Percentiles rank a stretch among this genome's conserved stretches.
phyloP scores from a whole-genome alignment of 2,329 filamentous ascomycete species.

The Fusarium sp. region DNA sequence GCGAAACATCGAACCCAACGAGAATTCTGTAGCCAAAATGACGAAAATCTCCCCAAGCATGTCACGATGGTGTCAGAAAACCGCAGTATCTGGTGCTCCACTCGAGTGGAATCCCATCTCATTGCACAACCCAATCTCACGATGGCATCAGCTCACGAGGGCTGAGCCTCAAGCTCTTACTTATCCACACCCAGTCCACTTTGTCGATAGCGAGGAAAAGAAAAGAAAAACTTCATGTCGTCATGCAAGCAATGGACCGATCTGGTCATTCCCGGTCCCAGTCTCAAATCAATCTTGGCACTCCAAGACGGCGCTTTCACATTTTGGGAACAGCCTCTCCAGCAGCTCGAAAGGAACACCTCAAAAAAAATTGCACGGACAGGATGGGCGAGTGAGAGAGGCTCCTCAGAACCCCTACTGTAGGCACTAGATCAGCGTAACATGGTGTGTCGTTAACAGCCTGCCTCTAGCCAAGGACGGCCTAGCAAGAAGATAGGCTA shows the following conservation, averaged over 20 bases:
- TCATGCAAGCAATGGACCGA: conserved; percentile 42
- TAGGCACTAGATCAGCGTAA: background rate
- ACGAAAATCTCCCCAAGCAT: conserved; percentile 12
- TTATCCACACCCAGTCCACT: conserved; percentile 13
- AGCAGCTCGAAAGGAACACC: conserved; percentile 10
- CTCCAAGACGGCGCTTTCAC: conserved; percentile 30
- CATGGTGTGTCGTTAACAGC: conserved; percentile 37
- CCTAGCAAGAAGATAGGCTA: conserved; percentile 28
- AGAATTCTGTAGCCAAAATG: conserved; percentile 4
- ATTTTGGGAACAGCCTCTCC: conserved; percentile 31
- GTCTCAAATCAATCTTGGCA: conserved; percentile 42
- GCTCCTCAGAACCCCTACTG: conserved; percentile 12
- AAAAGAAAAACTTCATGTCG: conserved; percentile 33
- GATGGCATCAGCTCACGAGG: conserved; percentile 43
- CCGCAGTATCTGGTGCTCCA: conserved; percentile 25
- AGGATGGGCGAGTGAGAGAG: conserved; percentile 15
- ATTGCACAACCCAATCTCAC: conserved; percentile 44
- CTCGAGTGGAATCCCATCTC: conserved; percentile 29
- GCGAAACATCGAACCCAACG: conserved; percentile 2
- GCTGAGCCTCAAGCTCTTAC: conserved; percentile 21
- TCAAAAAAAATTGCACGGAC: conserved; percentile 23
- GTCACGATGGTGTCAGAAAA: conserved; percentile 14
- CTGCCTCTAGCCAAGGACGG: conserved; percentile 21
- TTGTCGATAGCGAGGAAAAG: background rate
- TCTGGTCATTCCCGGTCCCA: conserved; percentile 31